Evolutionary conservation across 1,284 basidiomycete genomes (phyloP).

Genomic region (Leucoagaricus sp.): DNA sequence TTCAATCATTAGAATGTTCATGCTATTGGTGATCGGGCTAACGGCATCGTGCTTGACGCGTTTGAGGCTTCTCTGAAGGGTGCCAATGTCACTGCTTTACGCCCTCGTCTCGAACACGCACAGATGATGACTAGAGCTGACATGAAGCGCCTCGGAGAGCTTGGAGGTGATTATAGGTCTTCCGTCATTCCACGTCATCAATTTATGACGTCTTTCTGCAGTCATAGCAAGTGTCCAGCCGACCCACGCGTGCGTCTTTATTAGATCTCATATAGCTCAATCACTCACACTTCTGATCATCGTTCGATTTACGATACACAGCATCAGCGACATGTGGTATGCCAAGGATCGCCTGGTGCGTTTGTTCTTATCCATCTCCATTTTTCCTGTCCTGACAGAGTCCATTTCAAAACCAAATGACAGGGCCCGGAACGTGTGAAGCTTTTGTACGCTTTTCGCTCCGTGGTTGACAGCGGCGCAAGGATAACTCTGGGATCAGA

Average conservation of each 20-base stretch:
- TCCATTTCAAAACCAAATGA: background rate
- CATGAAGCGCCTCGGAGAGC: slow-evolving; percentile 70
- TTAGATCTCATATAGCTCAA: background rate
- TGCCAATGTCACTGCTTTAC: slow-evolving; percentile 59
- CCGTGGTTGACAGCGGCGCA: slow-evolving; percentile 61
- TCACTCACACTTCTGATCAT: background rate
- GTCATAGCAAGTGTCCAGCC: slow-evolving; percentile 85
- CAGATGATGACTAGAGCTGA: slow-evolving; percentile 80
- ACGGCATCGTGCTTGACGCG: slow-evolving; percentile 79
- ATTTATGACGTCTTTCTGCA: slow-evolving; percentile 23
- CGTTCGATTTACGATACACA: slow-evolving; percentile 4
- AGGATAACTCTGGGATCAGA: slow-evolving; percentile 81
- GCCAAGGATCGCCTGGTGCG: slow-evolving; percentile 76
- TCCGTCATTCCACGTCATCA: background rate
- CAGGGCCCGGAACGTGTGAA: slow-evolving; percentile 84
- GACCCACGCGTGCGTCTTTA: slow-evolving; percentile 77
- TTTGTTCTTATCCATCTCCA: background rate
- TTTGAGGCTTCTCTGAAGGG: slow-evolving; percentile 71
- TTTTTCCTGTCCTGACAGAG: background rate
- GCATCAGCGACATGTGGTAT: slow-evolving; percentile 87
- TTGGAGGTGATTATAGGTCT: slow-evolving; percentile 59
- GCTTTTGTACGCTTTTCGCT: slow-evolving; percentile 85
- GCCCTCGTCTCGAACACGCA: slow-evolving; percentile 88
- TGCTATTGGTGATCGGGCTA: slow-evolving; percentile 91
- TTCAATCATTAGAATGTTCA: slow-evolving; percentile 70